Evolutionary conservation across 768 basidiomycete genomes (phyloP).

Genomic region (Boletus eberwhitei): DNA sequence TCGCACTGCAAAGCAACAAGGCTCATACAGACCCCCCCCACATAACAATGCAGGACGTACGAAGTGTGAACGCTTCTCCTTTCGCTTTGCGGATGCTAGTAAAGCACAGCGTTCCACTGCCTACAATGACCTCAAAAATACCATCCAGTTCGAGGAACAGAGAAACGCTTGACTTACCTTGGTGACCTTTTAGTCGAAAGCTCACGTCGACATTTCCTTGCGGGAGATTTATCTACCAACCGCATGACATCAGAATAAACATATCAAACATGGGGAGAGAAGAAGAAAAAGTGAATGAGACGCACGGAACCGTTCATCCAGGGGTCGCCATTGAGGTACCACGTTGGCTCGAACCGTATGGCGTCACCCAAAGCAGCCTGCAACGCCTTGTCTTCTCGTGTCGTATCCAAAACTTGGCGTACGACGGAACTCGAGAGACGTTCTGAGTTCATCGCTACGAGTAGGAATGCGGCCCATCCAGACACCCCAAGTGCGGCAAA

Average conservation of each 20-base stretch:
- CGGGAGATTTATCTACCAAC: conserved; percentile 59
- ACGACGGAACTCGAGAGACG: conserved; percentile 74
- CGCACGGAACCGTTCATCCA: conserved; percentile 64
- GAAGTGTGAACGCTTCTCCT: conserved; percentile 62
- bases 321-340: conserved; percentile 74
- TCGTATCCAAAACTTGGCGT: conserved; percentile 57
- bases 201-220: conserved; percentile 77
- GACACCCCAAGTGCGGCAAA: conserved; percentile 51
- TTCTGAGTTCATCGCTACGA: conserved; percentile 72
- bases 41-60: conserved; percentile 34
- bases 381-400: conserved; percentile 51
- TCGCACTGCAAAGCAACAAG: conserved; percentile 42
- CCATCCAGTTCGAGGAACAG: too few species aligned
- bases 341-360: conserved; percentile 32
- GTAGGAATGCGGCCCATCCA: conserved; percentile 67
- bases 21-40: neutral
- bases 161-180: conserved; percentile 40
- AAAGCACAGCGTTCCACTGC: conserved; percentile 75
- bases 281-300: conserved; percentile 3
- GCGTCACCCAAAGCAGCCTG: conserved; percentile 60
- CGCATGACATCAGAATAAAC: neutral
- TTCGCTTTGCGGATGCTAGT: conserved; percentile 79
- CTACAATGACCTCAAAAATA: conserved; percentile 32
- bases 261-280: neutral
- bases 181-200: conserved; percentile 71